Conservation (phyloP, 1,284 basidiomycete species). For the Cutaneotrichosporon spelunceum region DNA sequence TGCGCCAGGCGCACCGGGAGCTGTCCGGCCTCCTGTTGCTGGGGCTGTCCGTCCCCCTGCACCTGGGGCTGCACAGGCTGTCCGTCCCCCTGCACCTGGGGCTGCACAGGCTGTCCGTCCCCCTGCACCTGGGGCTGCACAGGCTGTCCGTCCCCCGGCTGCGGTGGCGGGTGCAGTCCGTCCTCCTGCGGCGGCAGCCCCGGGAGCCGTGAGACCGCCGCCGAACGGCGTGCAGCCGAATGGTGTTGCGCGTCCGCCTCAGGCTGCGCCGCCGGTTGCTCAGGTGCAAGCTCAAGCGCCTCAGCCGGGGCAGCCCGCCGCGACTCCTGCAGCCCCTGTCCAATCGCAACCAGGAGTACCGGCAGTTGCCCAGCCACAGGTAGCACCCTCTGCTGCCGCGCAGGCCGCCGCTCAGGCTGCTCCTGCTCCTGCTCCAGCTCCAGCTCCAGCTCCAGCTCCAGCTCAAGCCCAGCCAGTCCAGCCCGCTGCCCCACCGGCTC, state of each 20-base stretch:
- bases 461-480: neutral
- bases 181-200: neutral
- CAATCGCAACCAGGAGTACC: too few species aligned
- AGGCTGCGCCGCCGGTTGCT: neutral
- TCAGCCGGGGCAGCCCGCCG: neutral
- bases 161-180: neutral
- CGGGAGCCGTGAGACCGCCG: neutral
- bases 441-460: neutral
- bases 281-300: neutral
- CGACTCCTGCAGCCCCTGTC: too few species aligned
- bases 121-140: neutral
- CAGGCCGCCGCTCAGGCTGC: neutral
- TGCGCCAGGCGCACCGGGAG: neutral
- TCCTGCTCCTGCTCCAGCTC: neutral
- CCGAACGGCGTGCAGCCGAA: neutral
- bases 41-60: neutral
- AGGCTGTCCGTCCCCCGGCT: neutral
- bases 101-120: neutral
- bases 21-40: neutral
- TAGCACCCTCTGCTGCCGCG: too few species aligned
- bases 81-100: neutral
- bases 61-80: neutral
- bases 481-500: conserved; percentile 1
- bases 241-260: neutral
- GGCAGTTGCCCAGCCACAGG: too few species aligned